phyloP scores from a whole-genome alignment of 2,329 filamentous ascomycete genomes.

The Madurella fahalii region DNA sequence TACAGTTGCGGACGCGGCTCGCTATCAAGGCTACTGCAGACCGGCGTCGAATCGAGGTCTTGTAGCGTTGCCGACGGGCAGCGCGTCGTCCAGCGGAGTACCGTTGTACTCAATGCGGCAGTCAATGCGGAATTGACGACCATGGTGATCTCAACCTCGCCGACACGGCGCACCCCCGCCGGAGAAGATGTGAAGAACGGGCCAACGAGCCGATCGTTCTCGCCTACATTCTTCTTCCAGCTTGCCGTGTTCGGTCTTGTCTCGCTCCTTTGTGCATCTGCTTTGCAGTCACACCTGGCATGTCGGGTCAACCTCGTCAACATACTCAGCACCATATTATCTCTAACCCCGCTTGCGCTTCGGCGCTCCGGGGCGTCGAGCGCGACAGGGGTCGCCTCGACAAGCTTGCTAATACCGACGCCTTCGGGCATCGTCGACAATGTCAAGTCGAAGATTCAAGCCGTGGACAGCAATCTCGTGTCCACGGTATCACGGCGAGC shows the following conservation, averaged over 20 bases:
- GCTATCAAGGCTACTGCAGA: neutral
- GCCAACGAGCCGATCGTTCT: neutral
- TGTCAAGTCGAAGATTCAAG: slow-evolving; percentile 24
- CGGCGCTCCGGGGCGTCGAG: slow-evolving; percentile 7
- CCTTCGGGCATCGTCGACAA: slow-evolving; percentile 16
- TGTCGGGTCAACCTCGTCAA: slow-evolving; percentile 16
- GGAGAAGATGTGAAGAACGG: slow-evolving; percentile 10
- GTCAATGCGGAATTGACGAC: slow-evolving; percentile 11
- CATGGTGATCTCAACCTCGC: slow-evolving; percentile 20
- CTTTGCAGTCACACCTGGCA: slow-evolving; percentile 15
- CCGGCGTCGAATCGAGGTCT: neutral
- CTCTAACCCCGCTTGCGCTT: slow-evolving; percentile 15
- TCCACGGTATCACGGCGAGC: slow-evolving; percentile 13
- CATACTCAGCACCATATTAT: slow-evolving; percentile 19
- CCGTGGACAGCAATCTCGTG: slow-evolving; percentile 4
- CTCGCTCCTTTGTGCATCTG: slow-evolving; percentile 22
- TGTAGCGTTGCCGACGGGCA: neutral
- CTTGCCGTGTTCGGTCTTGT: slow-evolving; percentile 28
- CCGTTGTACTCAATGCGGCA: neutral
- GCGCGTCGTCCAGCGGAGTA: slow-evolving; percentile 3
- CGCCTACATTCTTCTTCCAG: slow-evolving; percentile 14
- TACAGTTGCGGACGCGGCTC: neutral
- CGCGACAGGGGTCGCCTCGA: slow-evolving; percentile 12
- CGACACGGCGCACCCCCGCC: slow-evolving; percentile 19
- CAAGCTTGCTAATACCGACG: slow-evolving; percentile 11